Percentiles rank a stretch among this genome's conserved stretches.
These are phyloP conservation scores for Thoreauomyces humboldtii DNA, from an alignment of 192 early-diverging fungal genomes.

Conservation along the genomic window DNA sequence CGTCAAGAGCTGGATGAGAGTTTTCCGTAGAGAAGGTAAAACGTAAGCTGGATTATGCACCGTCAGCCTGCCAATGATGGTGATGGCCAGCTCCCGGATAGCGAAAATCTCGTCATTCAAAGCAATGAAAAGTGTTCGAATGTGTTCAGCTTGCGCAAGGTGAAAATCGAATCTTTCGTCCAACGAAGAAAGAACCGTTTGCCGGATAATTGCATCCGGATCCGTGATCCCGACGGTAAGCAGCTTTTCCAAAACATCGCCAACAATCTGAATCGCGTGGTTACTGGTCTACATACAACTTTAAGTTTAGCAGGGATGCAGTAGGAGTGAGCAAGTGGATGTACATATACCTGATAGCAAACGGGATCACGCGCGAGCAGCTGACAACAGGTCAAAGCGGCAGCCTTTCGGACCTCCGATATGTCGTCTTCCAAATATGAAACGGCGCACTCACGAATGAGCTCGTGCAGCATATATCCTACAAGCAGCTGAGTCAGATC, in stretches of 20 bases:
- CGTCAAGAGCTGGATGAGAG: slow-evolving; percentile 80
- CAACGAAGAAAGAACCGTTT: slow-evolving; percentile 76
- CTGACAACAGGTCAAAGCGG: slow-evolving; percentile 81
- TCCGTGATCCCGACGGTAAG: slow-evolving; percentile 88
- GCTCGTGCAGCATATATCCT: slow-evolving; percentile 79
- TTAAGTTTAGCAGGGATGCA: background rate
- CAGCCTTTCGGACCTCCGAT: slow-evolving; percentile 74
- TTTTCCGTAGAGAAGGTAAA: slow-evolving; percentile 83
- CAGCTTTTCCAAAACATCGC: slow-evolving; percentile 85
- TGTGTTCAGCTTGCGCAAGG: slow-evolving; percentile 86
- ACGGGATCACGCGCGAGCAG: slow-evolving; percentile 80
- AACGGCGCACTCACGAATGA: slow-evolving; percentile 83
- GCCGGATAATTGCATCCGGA: slow-evolving; percentile 68
- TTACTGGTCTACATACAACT: slow-evolving; percentile 39
- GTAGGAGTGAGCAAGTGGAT: background rate
- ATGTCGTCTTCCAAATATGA: slow-evolving; percentile 79
- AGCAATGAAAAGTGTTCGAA: slow-evolving; percentile 81
- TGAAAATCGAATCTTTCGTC: slow-evolving; percentile 84
- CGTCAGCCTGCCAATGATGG: slow-evolving; percentile 82
- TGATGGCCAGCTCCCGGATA: slow-evolving; percentile 77
- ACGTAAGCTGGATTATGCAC: slow-evolving; percentile 89
- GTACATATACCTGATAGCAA: slow-evolving; percentile 67
- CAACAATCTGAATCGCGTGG: slow-evolving; percentile 78
- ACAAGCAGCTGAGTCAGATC: background rate
- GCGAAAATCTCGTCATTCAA: slow-evolving; percentile 90